Percentiles rank a stretch among this genome's conserved stretches.
phyloP scores from a whole-genome alignment of 2,329 filamentous ascomycete species.

The Beauveria rudraprayagi region DNA sequence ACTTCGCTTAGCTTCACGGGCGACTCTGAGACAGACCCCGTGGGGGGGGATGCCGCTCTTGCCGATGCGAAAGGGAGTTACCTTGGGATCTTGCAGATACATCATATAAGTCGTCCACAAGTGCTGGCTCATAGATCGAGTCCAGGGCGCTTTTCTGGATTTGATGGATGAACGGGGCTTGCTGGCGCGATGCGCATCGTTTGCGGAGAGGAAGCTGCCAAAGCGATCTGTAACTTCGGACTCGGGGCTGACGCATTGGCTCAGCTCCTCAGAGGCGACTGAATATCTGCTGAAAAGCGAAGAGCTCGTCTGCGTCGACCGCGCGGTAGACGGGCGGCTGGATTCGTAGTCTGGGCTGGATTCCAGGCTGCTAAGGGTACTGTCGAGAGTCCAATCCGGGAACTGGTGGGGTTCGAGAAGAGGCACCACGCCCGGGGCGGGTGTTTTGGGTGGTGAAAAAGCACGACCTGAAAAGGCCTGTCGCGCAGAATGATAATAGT shows the following conservation, averaged over 20 bases:
- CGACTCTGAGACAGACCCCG: conserved; percentile 56
- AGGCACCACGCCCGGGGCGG: conserved; percentile 39
- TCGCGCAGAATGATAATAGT: conserved; percentile 19
- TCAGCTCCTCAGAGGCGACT: conserved; percentile 46
- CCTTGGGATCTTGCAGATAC: conserved; percentile 59
- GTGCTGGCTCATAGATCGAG: conserved; percentile 56
- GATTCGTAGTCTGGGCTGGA: conserved; percentile 52
- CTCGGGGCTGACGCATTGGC: conserved; percentile 44
- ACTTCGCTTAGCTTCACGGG: conserved; percentile 56
- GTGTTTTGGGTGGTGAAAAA: conserved; percentile 53
- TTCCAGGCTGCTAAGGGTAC: conserved; percentile 47
- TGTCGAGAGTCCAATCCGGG: conserved; percentile 52
- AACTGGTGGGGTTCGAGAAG: conserved; percentile 39
- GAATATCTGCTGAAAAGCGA: conserved; percentile 52
- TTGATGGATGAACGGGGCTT: conserved; percentile 21
- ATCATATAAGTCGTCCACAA: conserved; percentile 58
- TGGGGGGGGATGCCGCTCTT: conserved; percentile 57
- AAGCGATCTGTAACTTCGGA: conserved; percentile 21
- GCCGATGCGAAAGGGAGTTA: conserved; percentile 57
- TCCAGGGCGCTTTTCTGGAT: conserved; percentile 51
- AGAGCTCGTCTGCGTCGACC: conserved; percentile 50
- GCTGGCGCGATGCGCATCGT: conserved; percentile 26
- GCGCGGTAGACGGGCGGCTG: conserved; percentile 51
- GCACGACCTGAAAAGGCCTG: conserved; percentile 31
- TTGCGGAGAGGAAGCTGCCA: conserved; percentile 18